Evolutionary conservation across 2,329 filamentous ascomycete species (phyloP).

Genomic region (Cadophora sp.): DNA sequence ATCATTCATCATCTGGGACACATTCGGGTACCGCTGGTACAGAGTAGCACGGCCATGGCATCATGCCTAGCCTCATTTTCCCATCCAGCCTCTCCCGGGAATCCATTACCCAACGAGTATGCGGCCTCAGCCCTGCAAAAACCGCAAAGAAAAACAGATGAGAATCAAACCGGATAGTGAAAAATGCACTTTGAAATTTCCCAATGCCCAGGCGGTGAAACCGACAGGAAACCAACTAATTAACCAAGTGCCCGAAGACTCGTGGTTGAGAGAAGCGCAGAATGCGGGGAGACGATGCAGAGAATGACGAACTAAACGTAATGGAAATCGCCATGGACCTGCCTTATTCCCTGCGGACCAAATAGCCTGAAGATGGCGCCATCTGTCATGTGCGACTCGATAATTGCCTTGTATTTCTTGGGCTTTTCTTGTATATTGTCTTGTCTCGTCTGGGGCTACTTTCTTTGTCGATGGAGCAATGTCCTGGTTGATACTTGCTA

Average conservation of each 20-base stretch:
- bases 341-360: neutral
- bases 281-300: constrained; percentile 15
- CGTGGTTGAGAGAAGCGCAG: neutral
- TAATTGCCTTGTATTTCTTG: neutral
- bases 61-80: neutral
- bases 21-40: neutral
- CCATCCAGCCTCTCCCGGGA: neutral
- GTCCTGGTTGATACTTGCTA: neutral
- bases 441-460: too few species aligned
- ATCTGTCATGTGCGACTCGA: constrained; percentile 10
- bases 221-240: neutral
- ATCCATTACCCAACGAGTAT: neutral
- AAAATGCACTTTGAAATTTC: constrained; percentile 7
- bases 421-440: neutral
- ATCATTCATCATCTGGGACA: constrained; percentile 4
- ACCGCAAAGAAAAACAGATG: neutral
- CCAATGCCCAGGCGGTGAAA: constrained; percentile 4
- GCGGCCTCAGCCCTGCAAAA: neutral
- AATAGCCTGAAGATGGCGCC: constrained; percentile 9
- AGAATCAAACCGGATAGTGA: neutral
- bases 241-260: neutral
- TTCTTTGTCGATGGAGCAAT: neutral
- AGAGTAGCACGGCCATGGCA: constrained; percentile 5
- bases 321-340: constrained; percentile 4
- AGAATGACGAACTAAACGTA: constrained; percentile 16